A percentile compares a stretch with the other conserved stretches of the same genome.
Evolutionary conservation across 2,329 filamentous ascomycete species (phyloP).

Genomic region (Ophiostoma angusticollis): DNA sequence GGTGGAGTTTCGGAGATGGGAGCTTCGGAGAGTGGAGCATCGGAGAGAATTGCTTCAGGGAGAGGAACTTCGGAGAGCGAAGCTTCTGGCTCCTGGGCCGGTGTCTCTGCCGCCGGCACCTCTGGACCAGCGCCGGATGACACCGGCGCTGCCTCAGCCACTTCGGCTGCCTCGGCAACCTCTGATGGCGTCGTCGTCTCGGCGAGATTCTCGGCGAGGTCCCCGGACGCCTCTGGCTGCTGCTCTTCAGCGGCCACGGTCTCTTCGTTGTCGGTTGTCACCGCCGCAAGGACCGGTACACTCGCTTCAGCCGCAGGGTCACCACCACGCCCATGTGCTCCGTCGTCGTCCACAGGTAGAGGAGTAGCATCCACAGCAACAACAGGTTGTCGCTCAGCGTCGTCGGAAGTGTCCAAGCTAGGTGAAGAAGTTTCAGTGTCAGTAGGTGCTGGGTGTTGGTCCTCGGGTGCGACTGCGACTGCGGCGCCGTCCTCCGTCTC

Average conservation of each 20-base stretch:
- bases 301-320: not conserved
- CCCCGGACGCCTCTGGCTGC: too few relatives aligned
- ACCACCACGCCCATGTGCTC: not conserved
- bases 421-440: slow-evolving; percentile 7
- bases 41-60: too few relatives aligned
- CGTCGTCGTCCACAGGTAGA: slow-evolving; percentile 4
- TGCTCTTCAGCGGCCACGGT: too few relatives aligned
- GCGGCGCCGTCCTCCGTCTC: not conserved
- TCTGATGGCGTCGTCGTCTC: too few relatives aligned
- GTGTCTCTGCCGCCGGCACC: not conserved
- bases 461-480: too few relatives aligned
- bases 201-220: too few relatives aligned
- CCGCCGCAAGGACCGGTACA: not conserved
- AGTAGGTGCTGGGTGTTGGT: slow-evolving; percentile 2
- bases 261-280: not conserved
- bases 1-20: too few relatives aligned
- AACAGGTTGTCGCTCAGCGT: slow-evolving; percentile 8
- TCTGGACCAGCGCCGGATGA: too few relatives aligned
- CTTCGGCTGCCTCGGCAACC: too few relatives aligned
- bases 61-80: too few relatives aligned
- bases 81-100: not conserved
- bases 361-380: slow-evolving; percentile 4
- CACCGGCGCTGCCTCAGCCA: not conserved
- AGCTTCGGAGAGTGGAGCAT: too few relatives aligned
- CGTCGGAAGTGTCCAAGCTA: slow-evolving; percentile 6